phyloP scores from a whole-genome alignment of 2,329 filamentous ascomycete species.

The Talaromyces islandicus region DNA sequence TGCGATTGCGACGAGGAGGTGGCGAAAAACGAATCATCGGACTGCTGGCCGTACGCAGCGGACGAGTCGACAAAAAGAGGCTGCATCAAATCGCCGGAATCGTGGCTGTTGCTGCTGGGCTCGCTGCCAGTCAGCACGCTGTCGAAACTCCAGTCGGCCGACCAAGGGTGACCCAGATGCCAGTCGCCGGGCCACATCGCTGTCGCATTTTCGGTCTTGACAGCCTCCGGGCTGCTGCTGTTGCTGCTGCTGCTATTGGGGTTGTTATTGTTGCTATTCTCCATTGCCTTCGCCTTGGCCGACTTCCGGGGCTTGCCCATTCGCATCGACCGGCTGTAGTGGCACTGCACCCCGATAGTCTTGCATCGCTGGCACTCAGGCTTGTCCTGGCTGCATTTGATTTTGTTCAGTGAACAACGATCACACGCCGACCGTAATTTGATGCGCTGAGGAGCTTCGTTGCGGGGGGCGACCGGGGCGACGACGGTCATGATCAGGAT shows the following conservation, averaged over 20 bases:
- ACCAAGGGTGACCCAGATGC: constrained; percentile 1
- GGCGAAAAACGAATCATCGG: constrained; percentile 6
- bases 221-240: neutral
- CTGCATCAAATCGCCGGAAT: constrained; percentile 4
- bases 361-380: constrained; percentile 12
- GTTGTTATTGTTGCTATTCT: neutral
- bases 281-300: constrained; percentile 10
- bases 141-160: constrained; percentile 10
- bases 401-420: constrained; percentile 12
- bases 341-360: constrained; percentile 11
- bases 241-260: neutral
- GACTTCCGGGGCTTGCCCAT: constrained; percentile 13
- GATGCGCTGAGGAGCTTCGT: constrained; percentile 6
- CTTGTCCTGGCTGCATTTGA: constrained; percentile 13
- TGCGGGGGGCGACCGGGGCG: neutral
- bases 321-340: constrained; percentile 13
- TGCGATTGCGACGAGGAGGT: constrained; percentile 1
- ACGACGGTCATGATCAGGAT: neutral
- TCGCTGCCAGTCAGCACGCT: constrained; percentile 6
- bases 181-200: neutral
- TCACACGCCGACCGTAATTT: constrained; percentile 12
- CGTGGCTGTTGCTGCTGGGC: neutral
- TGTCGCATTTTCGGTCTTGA: neutral
- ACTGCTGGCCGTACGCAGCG: constrained; percentile 4
- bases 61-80: constrained; percentile 2